Base-by-base conservation (phyloP, 2,329 filamentous ascomycete genomes). In the Cladosporium sp. region DNA sequence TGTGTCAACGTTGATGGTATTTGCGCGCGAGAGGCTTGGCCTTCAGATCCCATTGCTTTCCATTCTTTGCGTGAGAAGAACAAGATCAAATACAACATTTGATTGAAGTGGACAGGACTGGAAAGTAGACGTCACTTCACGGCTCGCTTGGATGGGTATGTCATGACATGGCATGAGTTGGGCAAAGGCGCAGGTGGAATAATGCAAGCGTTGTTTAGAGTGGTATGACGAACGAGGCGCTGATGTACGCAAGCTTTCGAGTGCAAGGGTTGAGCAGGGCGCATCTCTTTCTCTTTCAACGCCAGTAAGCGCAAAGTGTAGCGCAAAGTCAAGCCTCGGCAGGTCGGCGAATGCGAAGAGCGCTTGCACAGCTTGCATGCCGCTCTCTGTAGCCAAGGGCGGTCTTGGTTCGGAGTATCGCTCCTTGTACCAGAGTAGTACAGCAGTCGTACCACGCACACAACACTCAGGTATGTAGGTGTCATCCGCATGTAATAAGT, bases 301-400 rank as follows among this genome's bases (percentile, higher is more conserved):
- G 41, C 41, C 41, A 47, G 41, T 3, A 47, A 47, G 41, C 41
- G 41, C 41, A 47, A 21, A 44, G 18, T 44, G 32, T 34, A 34
- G 36, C 36, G 36, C 36, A 47, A 47, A 47, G 26, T 24, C 4
- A 57, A 58, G 54, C 55, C 34, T 58, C 55, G 55, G 55, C 55
- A 58, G 26, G 55, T 58, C 55, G 55, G 55, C 55, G 55, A 58
- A n/a, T 41, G 55, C 34, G 14, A n/a, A 12, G 52, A n/a, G 52
- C 52, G 30, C 26, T 24, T 24, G 24, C 24, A 24, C 24, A 24
- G 24, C 24, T 24, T 55, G 55, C 34, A n/a, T 26, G n/a, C 14
- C 2, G 26, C 55, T 41, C 15, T 26, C 38, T 30, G n/a, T 7
- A 30, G 28, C 28, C 28, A 30, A 30, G 28, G 55, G 34, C 49